A percentile compares a stretch with the other conserved stretches of the same genome.
These are phyloP conservation scores for Neurospora cerealis DNA, from an alignment of 495 filamentous ascomycete genomes.

Conservation along the genomic window DNA sequence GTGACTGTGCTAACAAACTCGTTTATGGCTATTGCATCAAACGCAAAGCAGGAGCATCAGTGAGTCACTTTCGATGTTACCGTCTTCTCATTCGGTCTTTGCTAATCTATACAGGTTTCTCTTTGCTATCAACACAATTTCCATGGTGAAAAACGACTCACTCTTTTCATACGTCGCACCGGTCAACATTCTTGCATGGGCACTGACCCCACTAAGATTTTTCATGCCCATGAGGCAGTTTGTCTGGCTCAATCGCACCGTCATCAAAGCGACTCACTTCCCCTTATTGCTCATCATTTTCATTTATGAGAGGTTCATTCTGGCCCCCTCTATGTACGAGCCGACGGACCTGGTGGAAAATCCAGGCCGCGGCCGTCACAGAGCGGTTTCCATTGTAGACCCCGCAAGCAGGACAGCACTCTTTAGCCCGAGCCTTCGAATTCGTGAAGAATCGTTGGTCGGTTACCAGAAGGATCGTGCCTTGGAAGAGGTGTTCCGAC, in stretches of 20 bases:
- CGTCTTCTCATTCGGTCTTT: background rate
- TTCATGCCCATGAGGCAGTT: constrained; percentile 68
- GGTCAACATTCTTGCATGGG: constrained; percentile 80
- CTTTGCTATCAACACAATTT: constrained; percentile 89
- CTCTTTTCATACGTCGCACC: constrained; percentile 88
- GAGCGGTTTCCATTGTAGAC: constrained; percentile 45
- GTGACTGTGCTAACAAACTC: constrained; percentile 90
- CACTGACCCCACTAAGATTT: constrained; percentile 69
- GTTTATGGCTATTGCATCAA: constrained; percentile 87
- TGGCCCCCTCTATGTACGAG: constrained; percentile 61
- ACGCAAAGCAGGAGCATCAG: constrained; percentile 86
- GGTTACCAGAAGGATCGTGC: constrained; percentile 82
- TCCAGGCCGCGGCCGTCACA: constrained; percentile 23
- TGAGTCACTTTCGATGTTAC: constrained; percentile 10
- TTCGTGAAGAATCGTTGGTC: constrained; percentile 72
- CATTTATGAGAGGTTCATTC: constrained; percentile 68
- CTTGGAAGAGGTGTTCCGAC: constrained; percentile 84
- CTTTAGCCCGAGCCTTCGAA: constrained; percentile 60
- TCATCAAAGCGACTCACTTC: constrained; percentile 85
- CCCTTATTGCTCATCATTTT: constrained; percentile 79
- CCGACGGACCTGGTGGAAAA: constrained; percentile 61
- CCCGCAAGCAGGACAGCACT: constrained; percentile 37
- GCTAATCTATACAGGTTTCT: constrained; percentile 45
- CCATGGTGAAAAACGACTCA: constrained; percentile 91
- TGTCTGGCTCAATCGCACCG: constrained; percentile 68